These are phyloP conservation scores for Periconia sp. DNA, from an alignment of 2,329 filamentous ascomycete genomes.

Conservation along the genomic window DNA sequence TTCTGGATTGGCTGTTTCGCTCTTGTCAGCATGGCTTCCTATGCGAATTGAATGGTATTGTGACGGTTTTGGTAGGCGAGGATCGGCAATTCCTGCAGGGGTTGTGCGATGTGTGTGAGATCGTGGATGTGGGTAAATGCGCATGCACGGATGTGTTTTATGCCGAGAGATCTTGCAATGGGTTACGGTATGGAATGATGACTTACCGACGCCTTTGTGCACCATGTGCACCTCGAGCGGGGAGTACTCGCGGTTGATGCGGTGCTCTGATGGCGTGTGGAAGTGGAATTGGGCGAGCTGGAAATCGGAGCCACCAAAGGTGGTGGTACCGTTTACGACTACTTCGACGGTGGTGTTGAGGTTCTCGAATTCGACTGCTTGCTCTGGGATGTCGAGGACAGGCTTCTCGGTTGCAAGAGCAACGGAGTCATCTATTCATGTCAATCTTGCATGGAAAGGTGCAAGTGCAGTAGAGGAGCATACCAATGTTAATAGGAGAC, in stretches of 20 bases:
- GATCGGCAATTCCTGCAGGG: background rate
- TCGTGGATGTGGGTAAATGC: background rate
- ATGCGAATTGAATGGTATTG: background rate
- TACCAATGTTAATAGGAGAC: constrained; percentile 63
- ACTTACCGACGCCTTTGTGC: constrained; percentile 55
- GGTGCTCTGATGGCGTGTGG: constrained; percentile 66
- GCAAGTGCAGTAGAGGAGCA: constrained; percentile 9
- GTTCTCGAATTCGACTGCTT: constrained; percentile 60
- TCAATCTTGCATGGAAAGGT: constrained; percentile 6
- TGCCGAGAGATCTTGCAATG: constrained; percentile 1
- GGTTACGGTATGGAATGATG: background rate
- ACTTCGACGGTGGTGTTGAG: constrained; percentile 65
- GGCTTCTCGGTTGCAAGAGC: constrained; percentile 35
- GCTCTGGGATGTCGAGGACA: constrained; percentile 49
- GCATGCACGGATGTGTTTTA: background rate
- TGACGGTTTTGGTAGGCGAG: constrained; percentile 1
- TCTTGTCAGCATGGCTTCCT: constrained; percentile 6
- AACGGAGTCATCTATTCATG: constrained; percentile 36
- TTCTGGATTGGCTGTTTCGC: constrained; percentile 34
- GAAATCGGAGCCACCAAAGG: constrained; percentile 49
- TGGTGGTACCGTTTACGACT: constrained; percentile 58
- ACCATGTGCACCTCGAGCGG: constrained; percentile 64
- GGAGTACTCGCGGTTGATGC: constrained; percentile 56
- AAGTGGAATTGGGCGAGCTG: constrained; percentile 64
- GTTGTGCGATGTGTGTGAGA: background rate